These are phyloP conservation scores for Sugiyamaella xylanicola DNA, from an alignment of 1,139 yeast species.

Conservation along the genomic window DNA sequence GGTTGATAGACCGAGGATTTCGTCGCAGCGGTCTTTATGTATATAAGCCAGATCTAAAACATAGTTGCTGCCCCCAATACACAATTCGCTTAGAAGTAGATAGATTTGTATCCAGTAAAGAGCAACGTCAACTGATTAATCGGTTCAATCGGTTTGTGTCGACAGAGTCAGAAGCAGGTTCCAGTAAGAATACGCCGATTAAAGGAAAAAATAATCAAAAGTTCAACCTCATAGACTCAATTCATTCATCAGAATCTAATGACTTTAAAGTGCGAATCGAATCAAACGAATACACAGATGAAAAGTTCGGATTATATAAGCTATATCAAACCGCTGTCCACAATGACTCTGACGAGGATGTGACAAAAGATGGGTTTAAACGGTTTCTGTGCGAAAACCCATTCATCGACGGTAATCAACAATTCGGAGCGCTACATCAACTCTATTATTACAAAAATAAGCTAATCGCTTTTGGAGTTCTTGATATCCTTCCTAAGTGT, in stretches of 20 bases:
- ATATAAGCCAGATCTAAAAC: constrained; percentile 70
- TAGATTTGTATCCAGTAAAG: constrained; percentile 57
- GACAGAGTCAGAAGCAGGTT: no score
- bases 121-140: constrained; percentile 65
- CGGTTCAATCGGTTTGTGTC: constrained; percentile 55
- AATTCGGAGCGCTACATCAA: constrained; percentile 64
- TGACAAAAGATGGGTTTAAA: constrained; percentile 52
- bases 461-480: constrained; percentile 73
- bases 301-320: constrained; percentile 65
- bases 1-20: constrained; percentile 68
- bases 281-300: constrained; percentile 55
- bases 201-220: constrained; percentile 30
- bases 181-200: no score
- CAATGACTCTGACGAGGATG: constrained; percentile 56
- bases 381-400: constrained; percentile 76
- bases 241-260: constrained; percentile 28
- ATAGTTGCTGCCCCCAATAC: constrained; percentile 81
- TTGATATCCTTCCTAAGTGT: constrained; percentile 76
- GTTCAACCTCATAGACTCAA: constrained; percentile 40
- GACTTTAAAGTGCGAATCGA: constrained; percentile 56
- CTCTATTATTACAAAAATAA: constrained; percentile 66
- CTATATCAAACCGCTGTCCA: constrained; percentile 74
- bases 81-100: constrained; percentile 67
- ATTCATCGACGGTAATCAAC: constrained; percentile 42
- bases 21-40: constrained; percentile 76